Conservation (phyloP, 2,329 filamentous ascomycete genomes). For the Thielaviopsis cerberus region DNA sequence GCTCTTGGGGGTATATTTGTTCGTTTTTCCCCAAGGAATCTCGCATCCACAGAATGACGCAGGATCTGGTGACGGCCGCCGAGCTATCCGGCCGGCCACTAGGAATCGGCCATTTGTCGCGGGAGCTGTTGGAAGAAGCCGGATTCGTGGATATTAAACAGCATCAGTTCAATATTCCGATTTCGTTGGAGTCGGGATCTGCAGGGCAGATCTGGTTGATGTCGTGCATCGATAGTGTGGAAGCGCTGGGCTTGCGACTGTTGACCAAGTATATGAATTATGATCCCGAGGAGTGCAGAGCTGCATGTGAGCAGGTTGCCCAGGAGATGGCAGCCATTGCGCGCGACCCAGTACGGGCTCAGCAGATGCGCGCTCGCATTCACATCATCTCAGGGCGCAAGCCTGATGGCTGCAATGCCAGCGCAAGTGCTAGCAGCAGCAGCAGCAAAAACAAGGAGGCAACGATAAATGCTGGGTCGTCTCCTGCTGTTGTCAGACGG, state of each 20-base stretch:
- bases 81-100: slow-evolving; percentile 26
- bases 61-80: slow-evolving; percentile 26
- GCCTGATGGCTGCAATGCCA: too few species aligned
- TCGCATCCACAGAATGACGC: slow-evolving; percentile 23
- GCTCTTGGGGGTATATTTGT: slow-evolving; percentile 16
- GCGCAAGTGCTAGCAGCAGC: too few species aligned
- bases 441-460: neutral
- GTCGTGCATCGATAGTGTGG: slow-evolving; percentile 30
- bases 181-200: slow-evolving; percentile 26
- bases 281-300: slow-evolving; percentile 29
- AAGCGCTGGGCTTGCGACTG: slow-evolving; percentile 29
- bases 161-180: slow-evolving; percentile 29
- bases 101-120: slow-evolving; percentile 28
- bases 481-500: neutral
- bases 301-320: slow-evolving; percentile 28
- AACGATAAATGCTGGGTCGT: neutral
- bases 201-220: slow-evolving; percentile 37
- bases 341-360: slow-evolving; percentile 25
- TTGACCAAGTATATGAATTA: slow-evolving; percentile 35
- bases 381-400: slow-evolving; percentile 32
- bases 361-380: slow-evolving; percentile 28
- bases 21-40: slow-evolving; percentile 26
- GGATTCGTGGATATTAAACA: slow-evolving; percentile 34
- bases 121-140: slow-evolving; percentile 25
- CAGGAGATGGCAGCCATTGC: slow-evolving; percentile 30